Evolutionary conservation across 345 rosid genomes (phyloP).

Genomic region (Clarkia xantiana): DNA sequence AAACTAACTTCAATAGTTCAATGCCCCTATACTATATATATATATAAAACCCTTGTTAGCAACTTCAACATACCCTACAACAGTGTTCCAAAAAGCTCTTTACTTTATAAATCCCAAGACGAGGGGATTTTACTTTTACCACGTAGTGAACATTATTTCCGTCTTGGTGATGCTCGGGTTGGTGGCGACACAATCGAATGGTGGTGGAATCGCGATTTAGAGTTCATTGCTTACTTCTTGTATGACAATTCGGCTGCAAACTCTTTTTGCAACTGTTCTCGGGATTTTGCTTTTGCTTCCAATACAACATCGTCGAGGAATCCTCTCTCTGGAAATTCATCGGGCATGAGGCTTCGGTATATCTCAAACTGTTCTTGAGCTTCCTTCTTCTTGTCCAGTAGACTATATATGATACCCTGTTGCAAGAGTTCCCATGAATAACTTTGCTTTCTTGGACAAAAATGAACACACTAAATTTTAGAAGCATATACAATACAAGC

Average conservation of each 20-base stretch:
- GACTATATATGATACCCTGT: conserved; percentile 81
- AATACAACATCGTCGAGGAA: conserved; percentile 67
- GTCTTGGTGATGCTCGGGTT: background rate
- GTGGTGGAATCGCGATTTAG: conserved; percentile 23
- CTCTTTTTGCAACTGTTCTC: conserved; percentile 37
- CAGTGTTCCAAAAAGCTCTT: too few relatives aligned
- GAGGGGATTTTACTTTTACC: too few relatives aligned
- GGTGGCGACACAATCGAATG: conserved; percentile 5
- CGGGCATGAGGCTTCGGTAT: conserved; percentile 64
- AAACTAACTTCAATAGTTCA: too few relatives aligned
- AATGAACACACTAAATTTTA: too few relatives aligned
- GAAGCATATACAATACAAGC: too few relatives aligned
- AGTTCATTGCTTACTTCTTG: conserved; percentile 36
- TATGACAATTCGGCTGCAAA: conserved; percentile 33
- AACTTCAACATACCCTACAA: too few relatives aligned
- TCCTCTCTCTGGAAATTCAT: conserved; percentile 72
- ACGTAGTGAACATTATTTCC: background rate
- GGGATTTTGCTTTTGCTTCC: conserved; percentile 52
- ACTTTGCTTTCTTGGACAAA: too few relatives aligned
- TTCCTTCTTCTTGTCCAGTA: conserved; percentile 56
- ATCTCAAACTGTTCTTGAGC: conserved; percentile 69
- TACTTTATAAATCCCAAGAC: too few relatives aligned
- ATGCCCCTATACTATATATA: too few relatives aligned
- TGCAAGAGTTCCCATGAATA: background rate
- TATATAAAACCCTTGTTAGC: too few relatives aligned